Percentiles rank a stretch among this genome's conserved stretches.
These are phyloP conservation scores for Theileria orientalis DNA, from an alignment of 169 alveolate genomes.

Conservation along the genomic window DNA sequence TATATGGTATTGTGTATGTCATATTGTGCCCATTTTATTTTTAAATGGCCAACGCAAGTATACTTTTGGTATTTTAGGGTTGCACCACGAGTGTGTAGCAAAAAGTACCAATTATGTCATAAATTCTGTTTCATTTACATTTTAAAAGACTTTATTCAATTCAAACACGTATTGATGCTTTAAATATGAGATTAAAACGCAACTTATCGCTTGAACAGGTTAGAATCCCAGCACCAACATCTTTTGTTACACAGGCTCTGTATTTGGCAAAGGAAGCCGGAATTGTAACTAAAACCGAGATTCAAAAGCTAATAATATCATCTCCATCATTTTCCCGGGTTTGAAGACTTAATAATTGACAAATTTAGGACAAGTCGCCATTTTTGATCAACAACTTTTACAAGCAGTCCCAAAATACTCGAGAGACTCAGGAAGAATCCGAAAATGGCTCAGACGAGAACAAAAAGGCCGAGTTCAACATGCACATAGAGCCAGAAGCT, in stretches of 20 bases:
- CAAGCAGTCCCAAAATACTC: conserved; percentile 26
- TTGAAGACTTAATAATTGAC: background rate
- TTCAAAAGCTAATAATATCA: conserved; percentile 72
- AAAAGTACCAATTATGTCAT: too few relatives aligned
- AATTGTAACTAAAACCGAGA: conserved; percentile 74
- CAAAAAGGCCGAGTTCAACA: conserved; percentile 13
- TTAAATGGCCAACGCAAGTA: too few relatives aligned
- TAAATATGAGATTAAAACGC: background rate
- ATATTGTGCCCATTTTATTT: too few relatives aligned
- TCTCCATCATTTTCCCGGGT: conserved; percentile 84
- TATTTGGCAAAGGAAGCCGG: conserved; percentile 84
- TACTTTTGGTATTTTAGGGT: too few relatives aligned
- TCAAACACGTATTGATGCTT: too few relatives aligned
- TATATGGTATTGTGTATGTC: too few relatives aligned
- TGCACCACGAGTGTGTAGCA: too few relatives aligned
- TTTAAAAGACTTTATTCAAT: too few relatives aligned
- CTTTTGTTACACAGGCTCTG: conserved; percentile 67
- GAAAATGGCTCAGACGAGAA: too few relatives aligned
- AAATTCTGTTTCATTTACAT: too few relatives aligned
- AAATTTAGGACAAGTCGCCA: conserved; percentile 70
- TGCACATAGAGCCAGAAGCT: conserved; percentile 16
- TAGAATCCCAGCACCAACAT: background rate
- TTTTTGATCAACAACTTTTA: conserved; percentile 74
- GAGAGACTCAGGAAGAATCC: conserved; percentile 16
- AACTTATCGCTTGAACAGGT: conserved; percentile 51